phyloP scores from a whole-genome alignment of 2,329 filamentous ascomycete species.

The Paraphaeosphaeria minitans region DNA sequence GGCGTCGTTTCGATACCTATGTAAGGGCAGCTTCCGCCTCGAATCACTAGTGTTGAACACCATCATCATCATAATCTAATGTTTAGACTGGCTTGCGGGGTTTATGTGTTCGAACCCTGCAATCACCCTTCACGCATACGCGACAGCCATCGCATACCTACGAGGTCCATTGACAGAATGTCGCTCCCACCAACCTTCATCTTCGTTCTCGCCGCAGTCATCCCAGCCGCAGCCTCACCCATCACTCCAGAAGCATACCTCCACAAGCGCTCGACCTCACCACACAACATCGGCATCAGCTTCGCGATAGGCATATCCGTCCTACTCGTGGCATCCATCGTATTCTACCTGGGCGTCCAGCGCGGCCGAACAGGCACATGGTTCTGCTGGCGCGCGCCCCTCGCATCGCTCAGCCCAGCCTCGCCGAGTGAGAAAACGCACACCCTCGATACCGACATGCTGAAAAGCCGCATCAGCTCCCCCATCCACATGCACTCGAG shows the following conservation, averaged over 20 bases:
- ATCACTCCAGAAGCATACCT: not conserved
- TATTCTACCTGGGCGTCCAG: slow-evolving; percentile 14
- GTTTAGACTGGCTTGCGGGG: not conserved
- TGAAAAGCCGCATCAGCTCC: slow-evolving; percentile 11
- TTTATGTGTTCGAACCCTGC: slow-evolving; percentile 6
- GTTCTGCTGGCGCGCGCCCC: slow-evolving; percentile 11
- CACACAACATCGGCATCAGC: slow-evolving; percentile 8
- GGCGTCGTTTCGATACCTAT: not conserved
- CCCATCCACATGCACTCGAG: slow-evolving; percentile 8
- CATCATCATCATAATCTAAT: not conserved
- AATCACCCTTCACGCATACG: not conserved
- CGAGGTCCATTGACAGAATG: slow-evolving; percentile 3
- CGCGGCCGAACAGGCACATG: slow-evolving; percentile 12
- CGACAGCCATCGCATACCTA: not conserved
- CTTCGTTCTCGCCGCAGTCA: slow-evolving; percentile 1
- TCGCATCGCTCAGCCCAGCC: not conserved
- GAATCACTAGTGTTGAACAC: not conserved
- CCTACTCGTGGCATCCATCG: slow-evolving; percentile 3
- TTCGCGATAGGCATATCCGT: slow-evolving; percentile 13
- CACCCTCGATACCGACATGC: not conserved
- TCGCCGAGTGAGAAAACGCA: slow-evolving; percentile 1
- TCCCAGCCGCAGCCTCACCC: slow-evolving; percentile 9
- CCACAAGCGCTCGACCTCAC: slow-evolving; percentile 7
- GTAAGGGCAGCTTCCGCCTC: slow-evolving; percentile 1
- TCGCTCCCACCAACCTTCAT: slow-evolving; percentile 1